Evolutionary conservation across 164 flowering plant genomes (phyloP), one percentile per base, ranked within the genome.

Genomic region (Santalum album): DNA sequence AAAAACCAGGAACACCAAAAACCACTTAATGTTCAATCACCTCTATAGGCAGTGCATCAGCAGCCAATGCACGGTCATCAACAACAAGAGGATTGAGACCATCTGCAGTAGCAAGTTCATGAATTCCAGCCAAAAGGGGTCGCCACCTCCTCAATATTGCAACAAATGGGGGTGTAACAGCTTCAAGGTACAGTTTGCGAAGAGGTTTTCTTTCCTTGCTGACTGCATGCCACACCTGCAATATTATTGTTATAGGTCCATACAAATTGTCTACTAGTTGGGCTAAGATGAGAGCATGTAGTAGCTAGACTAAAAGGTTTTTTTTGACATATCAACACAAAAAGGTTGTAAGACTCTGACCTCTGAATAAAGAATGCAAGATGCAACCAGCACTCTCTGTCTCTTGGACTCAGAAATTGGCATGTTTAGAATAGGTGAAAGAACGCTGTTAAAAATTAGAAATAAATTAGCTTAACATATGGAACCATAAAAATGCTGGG

Each of bases 21-120:
- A 29, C 34, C 4, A 49, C 26, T 3, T 0, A 23, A 22, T 49
- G 54, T 55, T 51, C 48, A 64, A 57, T 68, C n/a, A 94, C 99
- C 97, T 94, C 99, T 42, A 90, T 22, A 34, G 99, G 99, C 25
- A 87, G 78, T 45, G 96, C 75, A 78, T 94, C 99, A n/a, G 97
- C 96, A 60, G 97, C 95, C 74, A 90, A 69, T 39, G 97, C 96
- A 61, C 83, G 97, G 57, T 90, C 97, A 75, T 90, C 99, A 46
- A 69, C 84, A 59, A 72, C 62, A 47, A 94, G 84, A 45, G 99
- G 99, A 74, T 94, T 94, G 53, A 76, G 62, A 68, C 92, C 97
- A 72, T 87, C 97, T 23, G 89, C 70, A 36, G 92, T 86, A 36
- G 96, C 84, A 69, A 94, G 91, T 60, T 94, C 97, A 69, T 86